phyloP scores from a whole-genome alignment of 2,329 filamentous ascomycete genomes.

The Ustilaginoidea virens region DNA sequence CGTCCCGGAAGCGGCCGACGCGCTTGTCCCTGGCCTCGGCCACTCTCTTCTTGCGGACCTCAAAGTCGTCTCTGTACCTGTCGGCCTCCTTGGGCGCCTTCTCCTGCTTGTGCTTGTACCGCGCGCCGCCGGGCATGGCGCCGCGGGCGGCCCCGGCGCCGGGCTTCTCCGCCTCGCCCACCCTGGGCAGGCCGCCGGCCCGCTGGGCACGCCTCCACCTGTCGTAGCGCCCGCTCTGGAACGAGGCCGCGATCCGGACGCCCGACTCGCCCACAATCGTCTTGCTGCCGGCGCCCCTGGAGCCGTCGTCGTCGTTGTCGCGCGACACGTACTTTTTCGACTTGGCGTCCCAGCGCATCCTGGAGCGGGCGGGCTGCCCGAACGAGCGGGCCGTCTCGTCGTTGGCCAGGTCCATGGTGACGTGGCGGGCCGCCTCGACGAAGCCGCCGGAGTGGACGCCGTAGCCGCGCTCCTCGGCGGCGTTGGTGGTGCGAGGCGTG shows the following conservation, averaged over 20 bases:
- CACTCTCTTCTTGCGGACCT: constrained; percentile 79
- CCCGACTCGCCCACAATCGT: constrained; percentile 83
- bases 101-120: constrained; percentile 77
- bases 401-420: constrained; percentile 82
- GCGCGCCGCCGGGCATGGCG: constrained; percentile 17
- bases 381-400: constrained; percentile 75
- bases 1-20: constrained; percentile 57
- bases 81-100: constrained; percentile 87
- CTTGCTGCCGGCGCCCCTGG: constrained; percentile 37
- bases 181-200: constrained; percentile 59
- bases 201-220: constrained; percentile 81
- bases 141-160: constrained; percentile 7
- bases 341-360: constrained; percentile 95
- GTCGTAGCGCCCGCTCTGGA: constrained; percentile 88
- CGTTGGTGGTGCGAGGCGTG: constrained; percentile 63
- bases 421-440: constrained; percentile 70
- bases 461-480: constrained; percentile 82
- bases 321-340: constrained; percentile 86
- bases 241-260: constrained; percentile 87
- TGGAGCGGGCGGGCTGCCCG: constrained; percentile 55
- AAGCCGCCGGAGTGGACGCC: constrained; percentile 83
- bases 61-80: constrained; percentile 80
- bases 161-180: constrained; percentile 63
- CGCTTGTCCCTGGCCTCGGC: constrained; percentile 77
- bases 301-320: constrained; percentile 90